A percentile compares a stretch with the other conserved stretches of the same genome.
Evolutionary conservation across 192 early-diverging fungal genomes (phyloP).

Genomic region (Backusella australiensis): DNA sequence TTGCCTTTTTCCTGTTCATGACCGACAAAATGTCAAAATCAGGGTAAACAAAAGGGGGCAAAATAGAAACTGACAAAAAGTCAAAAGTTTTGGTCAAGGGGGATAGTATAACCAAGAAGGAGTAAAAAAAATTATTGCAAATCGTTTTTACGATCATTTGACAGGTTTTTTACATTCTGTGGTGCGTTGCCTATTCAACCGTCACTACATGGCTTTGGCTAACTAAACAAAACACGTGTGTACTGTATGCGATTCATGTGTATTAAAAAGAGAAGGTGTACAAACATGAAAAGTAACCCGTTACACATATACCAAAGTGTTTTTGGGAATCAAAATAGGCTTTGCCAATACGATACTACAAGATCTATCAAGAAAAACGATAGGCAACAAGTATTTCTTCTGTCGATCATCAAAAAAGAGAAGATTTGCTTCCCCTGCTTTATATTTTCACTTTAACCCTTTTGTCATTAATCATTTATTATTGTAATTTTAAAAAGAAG

Average conservation of each 20-base stretch:
- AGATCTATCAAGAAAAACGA: background rate
- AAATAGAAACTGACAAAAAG: background rate
- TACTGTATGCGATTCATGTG: background rate
- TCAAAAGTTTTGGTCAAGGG: background rate
- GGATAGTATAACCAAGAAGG: background rate
- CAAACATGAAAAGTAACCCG: background rate
- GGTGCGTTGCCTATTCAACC: background rate
- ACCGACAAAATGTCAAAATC: background rate
- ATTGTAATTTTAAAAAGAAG: background rate
- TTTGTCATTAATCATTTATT: background rate
- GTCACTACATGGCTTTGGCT: background rate
- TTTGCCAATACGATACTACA: background rate
- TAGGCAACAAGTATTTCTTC: background rate
- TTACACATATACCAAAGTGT: background rate
- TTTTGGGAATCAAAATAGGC: background rate
- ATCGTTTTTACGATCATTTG: conserved; percentile 1
- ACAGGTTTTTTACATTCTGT: conserved; percentile 5
- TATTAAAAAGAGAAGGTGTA: background rate
- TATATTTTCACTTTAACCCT: background rate
- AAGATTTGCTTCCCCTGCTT: background rate
- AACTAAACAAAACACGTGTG: conserved; percentile 4
- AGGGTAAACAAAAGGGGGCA: background rate
- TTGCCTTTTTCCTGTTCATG: background rate
- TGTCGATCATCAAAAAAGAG: background rate
- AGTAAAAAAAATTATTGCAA: background rate